Conservation (phyloP, 768 basidiomycete genomes). For the Mycena pura region DNA sequence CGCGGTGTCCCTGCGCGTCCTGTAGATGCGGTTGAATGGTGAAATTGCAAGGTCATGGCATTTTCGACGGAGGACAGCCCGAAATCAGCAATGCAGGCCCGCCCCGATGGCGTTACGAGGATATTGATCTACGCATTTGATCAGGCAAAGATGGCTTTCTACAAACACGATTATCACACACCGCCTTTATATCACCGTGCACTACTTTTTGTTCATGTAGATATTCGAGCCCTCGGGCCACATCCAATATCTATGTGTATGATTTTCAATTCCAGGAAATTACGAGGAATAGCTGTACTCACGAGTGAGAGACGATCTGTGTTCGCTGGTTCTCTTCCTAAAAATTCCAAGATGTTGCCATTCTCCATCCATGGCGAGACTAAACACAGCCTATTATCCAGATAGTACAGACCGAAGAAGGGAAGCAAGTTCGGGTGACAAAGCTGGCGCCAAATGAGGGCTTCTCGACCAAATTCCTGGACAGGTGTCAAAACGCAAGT, state of each 20-base stretch:
- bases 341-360: constrained; percentile 32
- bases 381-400: constrained; percentile 26
- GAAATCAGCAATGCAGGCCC: constrained; percentile 59
- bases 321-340: not conserved
- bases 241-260: constrained; percentile 18
- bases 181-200: constrained; percentile 33
- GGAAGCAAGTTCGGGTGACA: constrained; percentile 30
- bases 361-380: constrained; percentile 39
- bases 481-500: not conserved
- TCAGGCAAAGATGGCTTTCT: not conserved
- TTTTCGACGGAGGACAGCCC: constrained; percentile 45
- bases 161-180: not conserved
- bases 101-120: constrained; percentile 46
- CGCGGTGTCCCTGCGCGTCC: constrained; percentile 39
- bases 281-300: not conserved
- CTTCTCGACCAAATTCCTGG: constrained; percentile 24
- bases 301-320: constrained; percentile 6
- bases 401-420: constrained; percentile 30
- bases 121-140: constrained; percentile 47
- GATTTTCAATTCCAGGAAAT: not conserved
- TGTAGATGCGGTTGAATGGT: constrained; percentile 22
- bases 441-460: constrained; percentile 29
- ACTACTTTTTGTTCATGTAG: constrained; percentile 25
- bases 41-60: constrained; percentile 23
- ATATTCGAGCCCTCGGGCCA: constrained; percentile 26